These are phyloP conservation scores for Thalassiosira hispida DNA, from an alignment of 352 stramenopile species.

Conservation along the genomic window DNA sequence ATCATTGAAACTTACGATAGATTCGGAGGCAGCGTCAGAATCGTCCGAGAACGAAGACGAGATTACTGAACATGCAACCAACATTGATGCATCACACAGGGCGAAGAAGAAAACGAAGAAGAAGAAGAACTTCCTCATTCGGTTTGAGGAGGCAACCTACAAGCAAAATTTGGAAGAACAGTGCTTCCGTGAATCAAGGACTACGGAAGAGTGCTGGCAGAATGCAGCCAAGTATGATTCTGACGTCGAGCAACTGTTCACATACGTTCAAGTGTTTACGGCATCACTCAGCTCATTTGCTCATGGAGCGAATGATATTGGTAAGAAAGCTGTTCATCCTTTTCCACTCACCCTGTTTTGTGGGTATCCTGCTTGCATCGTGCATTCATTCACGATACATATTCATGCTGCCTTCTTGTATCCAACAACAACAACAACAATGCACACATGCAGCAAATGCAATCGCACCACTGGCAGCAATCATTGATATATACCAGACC, in stretches of 20 bases:
- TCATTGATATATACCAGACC: slow-evolving; percentile 78
- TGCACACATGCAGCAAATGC: too few species aligned
- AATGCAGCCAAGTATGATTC: slow-evolving; percentile 57
- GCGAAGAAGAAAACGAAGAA: background rate
- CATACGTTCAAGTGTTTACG: slow-evolving; percentile 86
- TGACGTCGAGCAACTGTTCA: slow-evolving; percentile 76
- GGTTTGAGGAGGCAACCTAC: slow-evolving; percentile 19
- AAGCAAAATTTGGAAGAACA: slow-evolving; percentile 34
- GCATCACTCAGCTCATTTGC: slow-evolving; percentile 86
- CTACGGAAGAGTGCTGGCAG: slow-evolving; percentile 45
- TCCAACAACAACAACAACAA: too few species aligned
- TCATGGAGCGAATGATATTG: slow-evolving; percentile 88
- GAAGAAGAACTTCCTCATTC: slow-evolving; percentile 1
- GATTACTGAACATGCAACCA: slow-evolving; percentile 7
- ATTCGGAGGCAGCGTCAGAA: slow-evolving; percentile 1
- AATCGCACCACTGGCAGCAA: slow-evolving; percentile 83
- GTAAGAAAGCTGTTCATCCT: too few species aligned
- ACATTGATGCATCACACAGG: slow-evolving; percentile 1
- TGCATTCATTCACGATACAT: too few species aligned
- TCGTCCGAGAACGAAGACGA: background rate
- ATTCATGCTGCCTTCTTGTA: too few species aligned
- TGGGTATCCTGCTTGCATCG: too few species aligned
- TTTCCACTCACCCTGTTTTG: too few species aligned
- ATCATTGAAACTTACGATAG: background rate
- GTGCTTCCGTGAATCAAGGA: slow-evolving; percentile 21